phyloP scores from a whole-genome alignment of 768 basidiomycete genomes.

The Boletus tomentosulus region DNA sequence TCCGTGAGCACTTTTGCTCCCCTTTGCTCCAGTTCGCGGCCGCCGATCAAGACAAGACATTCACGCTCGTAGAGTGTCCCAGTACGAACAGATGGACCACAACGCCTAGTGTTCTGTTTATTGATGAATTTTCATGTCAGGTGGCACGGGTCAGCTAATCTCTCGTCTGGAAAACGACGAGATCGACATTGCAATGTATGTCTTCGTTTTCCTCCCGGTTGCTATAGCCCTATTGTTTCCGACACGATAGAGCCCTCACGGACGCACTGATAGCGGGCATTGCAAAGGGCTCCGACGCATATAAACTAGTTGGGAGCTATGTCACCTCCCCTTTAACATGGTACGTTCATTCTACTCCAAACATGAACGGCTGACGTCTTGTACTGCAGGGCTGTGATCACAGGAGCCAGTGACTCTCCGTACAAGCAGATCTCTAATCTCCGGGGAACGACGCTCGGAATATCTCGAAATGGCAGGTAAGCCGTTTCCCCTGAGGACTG shows the following conservation, averaged over 20 bases:
- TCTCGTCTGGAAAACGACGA: slow-evolving; percentile 67
- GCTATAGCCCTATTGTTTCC: neutral
- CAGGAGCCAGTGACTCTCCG: slow-evolving; percentile 61
- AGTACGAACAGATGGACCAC: slow-evolving; percentile 41
- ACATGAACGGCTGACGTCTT: neutral
- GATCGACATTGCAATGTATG: slow-evolving; percentile 81
- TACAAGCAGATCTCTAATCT: slow-evolving; percentile 73
- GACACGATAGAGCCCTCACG: slow-evolving; percentile 68
- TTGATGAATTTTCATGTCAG: slow-evolving; percentile 35
- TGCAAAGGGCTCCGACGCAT: slow-evolving; percentile 76
- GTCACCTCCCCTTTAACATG: slow-evolving; percentile 88
- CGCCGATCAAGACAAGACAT: slow-evolving; percentile 63
- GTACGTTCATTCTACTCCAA: slow-evolving; percentile 35
- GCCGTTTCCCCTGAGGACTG: neutral
- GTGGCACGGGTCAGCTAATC: slow-evolving; percentile 85
- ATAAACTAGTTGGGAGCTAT: slow-evolving; percentile 90
- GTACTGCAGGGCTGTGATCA: slow-evolving; percentile 78
- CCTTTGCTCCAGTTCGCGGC: slow-evolving; percentile 85
- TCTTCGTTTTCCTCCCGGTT: neutral
- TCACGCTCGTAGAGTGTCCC: slow-evolving; percentile 86
- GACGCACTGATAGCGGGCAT: slow-evolving; percentile 90
- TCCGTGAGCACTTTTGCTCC: slow-evolving; percentile 87
- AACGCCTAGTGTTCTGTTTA: slow-evolving; percentile 9
- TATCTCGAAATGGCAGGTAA: slow-evolving; percentile 83
- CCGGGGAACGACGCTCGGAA: slow-evolving; percentile 79